Evolutionary conservation across 129 eudicot genomes (phyloP).

Genomic region (Erigeron canadensis): DNA sequence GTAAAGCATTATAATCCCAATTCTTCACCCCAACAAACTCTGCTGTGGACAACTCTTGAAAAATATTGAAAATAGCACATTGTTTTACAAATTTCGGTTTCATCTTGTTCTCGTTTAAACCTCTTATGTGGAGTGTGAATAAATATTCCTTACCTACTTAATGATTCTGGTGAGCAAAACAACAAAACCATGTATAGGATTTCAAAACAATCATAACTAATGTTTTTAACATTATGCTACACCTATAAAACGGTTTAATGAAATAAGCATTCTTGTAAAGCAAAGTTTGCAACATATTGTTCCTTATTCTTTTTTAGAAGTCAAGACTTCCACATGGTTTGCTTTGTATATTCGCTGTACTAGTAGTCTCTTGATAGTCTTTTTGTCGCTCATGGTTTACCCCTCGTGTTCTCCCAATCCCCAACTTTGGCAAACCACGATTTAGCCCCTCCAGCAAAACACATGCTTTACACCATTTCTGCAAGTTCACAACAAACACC

Average conservation of each 20-base stretch:
- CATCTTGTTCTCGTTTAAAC: too few species aligned
- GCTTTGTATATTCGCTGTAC: constrained; percentile 54
- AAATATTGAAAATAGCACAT: too few species aligned
- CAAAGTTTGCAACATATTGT: background rate
- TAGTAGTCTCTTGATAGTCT: constrained; percentile 35
- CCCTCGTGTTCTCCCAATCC: constrained; percentile 83
- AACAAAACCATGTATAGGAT: too few species aligned
- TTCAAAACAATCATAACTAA: background rate
- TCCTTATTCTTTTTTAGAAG: constrained; percentile 30
- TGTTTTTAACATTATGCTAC: background rate
- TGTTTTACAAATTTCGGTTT: too few species aligned
- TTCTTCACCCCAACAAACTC: too few species aligned
- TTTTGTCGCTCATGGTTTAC: constrained; percentile 37
- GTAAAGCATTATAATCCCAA: too few species aligned
- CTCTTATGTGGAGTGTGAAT: too few species aligned
- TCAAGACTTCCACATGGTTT: constrained; percentile 79
- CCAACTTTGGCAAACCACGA: constrained; percentile 90
- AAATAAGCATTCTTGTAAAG: background rate
- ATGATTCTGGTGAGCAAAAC: too few species aligned
- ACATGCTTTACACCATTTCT: constrained; percentile 99
- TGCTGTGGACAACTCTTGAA: too few species aligned
- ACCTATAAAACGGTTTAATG: background rate
- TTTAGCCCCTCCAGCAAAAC: constrained; percentile 89
- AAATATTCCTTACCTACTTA: too few species aligned
- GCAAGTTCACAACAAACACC: constrained; percentile 21